Evolutionary conservation across 1,284 basidiomycete genomes (phyloP).

Genomic region (Melampsora medusae): DNA sequence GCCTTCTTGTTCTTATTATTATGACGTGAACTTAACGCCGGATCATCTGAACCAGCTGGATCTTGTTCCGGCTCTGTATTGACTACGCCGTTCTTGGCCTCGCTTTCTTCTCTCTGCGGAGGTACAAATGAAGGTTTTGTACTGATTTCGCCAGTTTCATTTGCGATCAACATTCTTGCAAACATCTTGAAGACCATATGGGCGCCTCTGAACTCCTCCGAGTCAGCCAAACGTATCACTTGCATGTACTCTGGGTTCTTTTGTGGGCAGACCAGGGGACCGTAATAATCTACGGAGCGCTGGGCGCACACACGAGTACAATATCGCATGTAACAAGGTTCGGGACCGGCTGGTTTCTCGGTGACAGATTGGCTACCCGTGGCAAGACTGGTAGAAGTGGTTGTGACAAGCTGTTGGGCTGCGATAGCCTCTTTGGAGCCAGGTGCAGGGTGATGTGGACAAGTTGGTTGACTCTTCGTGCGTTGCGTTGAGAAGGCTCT

Average conservation of each 20-base stretch:
- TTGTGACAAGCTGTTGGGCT: slow-evolving; percentile 35
- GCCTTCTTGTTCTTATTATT: slow-evolving; percentile 39
- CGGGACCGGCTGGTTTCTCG: slow-evolving; percentile 38
- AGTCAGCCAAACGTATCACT: slow-evolving; percentile 30
- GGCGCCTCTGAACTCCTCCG: slow-evolving; percentile 39
- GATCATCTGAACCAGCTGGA: slow-evolving; percentile 23
- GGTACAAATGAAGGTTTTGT: slow-evolving; percentile 26
- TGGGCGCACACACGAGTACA: slow-evolving; percentile 44
- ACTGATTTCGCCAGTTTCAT: slow-evolving; percentile 33
- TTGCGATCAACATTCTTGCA: slow-evolving; percentile 44
- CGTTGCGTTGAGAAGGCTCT: slow-evolving; percentile 38
- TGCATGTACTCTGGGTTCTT: slow-evolving; percentile 44
- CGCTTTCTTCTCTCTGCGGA: not conserved
- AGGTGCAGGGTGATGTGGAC: slow-evolving; percentile 44
- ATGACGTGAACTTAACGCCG: not conserved
- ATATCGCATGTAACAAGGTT: slow-evolving; percentile 43
- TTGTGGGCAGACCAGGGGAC: slow-evolving; percentile 41
- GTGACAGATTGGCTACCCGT: slow-evolving; percentile 35
- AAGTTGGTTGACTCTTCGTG: slow-evolving; percentile 25
- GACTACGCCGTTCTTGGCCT: not conserved
- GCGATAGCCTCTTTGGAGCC: slow-evolving; percentile 44
- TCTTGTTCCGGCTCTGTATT: slow-evolving; percentile 16
- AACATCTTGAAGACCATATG: slow-evolving; percentile 45
- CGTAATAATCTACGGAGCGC: slow-evolving; percentile 36
- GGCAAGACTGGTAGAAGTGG: slow-evolving; percentile 24